phyloP scores from a whole-genome alignment of 805 yeast species.

The Wickerhamomyces hampshirensis region DNA sequence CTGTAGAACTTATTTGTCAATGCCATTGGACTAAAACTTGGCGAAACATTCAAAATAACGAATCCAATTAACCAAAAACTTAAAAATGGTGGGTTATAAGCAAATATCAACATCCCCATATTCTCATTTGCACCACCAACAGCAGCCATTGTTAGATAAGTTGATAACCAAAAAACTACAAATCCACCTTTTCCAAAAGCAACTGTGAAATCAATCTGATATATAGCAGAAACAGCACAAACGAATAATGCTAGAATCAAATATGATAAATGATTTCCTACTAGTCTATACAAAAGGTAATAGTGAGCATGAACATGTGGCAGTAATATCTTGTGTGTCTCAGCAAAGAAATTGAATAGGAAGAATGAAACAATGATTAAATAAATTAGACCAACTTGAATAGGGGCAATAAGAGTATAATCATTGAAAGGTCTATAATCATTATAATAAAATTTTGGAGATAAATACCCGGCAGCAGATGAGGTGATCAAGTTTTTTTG shows the following conservation, averaged over 20 bases:
- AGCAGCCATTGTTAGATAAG: constrained; percentile 65
- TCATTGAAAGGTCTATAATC: constrained; percentile 51
- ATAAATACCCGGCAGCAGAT: too few relatives aligned
- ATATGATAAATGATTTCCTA: constrained; percentile 46
- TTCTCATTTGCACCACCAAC: constrained; percentile 76
- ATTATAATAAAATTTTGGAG: constrained; percentile 28
- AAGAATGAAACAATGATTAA: constrained; percentile 69
- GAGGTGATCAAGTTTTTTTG: too few relatives aligned
- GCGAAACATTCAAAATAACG: constrained; percentile 64
- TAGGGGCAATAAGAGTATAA: constrained; percentile 55
- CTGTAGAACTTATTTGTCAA: constrained; percentile 52
- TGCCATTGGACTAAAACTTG: constrained; percentile 63
- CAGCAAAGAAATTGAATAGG: constrained; percentile 55
- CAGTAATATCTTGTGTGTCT: constrained; percentile 48
- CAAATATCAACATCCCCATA: constrained; percentile 45
- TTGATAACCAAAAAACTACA: constrained; percentile 67
- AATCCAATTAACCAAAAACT: constrained; percentile 72
- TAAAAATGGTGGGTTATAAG: constrained; percentile 56
- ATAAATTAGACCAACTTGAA: constrained; percentile 73
- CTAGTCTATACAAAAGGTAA: constrained; percentile 48
- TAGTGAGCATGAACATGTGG: constrained; percentile 38
- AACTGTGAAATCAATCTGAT: constrained; percentile 53
- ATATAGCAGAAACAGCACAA: constrained; percentile 59
- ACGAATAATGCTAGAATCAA: constrained; percentile 54
- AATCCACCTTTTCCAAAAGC: constrained; percentile 69